Base-by-base conservation (phyloP, 129 eudicot genomes). In the Cynara cardunculus region DNA sequence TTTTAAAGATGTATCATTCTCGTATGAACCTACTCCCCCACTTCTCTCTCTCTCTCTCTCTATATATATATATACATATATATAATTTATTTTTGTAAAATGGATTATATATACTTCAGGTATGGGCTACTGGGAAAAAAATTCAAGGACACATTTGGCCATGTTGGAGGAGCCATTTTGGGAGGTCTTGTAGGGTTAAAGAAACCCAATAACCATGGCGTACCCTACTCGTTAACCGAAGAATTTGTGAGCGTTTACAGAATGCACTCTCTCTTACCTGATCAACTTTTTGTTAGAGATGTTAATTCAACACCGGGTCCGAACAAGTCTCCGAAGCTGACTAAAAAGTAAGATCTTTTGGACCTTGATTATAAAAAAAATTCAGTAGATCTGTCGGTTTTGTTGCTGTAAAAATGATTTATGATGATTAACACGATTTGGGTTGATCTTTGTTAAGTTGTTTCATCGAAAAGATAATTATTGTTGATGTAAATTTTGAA, bases 161-260 rank as follows among this genome's bases (percentile, higher is more conserved):
- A 86, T 28, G 74, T 73, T 68, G 89, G 89, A 41, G 94, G 86
- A 62, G 69, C 82, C 49, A 22, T 82, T 1, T 46, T 87, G 41
- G 84, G 94, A 75, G 94, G 94, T 24, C 59, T 90, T 28, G 89
- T 88, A 73, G 95, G 95, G 28, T 44, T 75, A 49, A 84, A 78
- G 68, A 84, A 86, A 53, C 90, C 95, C 11, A 78, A 88, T 22
- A 87, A 88, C 73, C 88, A 88, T 66, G 95, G 92, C 11, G 92
- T 90, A 56, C 86, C 95, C 34, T 90, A 90, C 81, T 90, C 95
- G 0, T 80, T 90, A 74, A 90, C 95, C 0, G 95, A 90, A 67
- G 92, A 90, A 72, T 88, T 90, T 56, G 89, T 84, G 39, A 80
- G 86, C 41, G 95, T 90, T 75, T 90, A 90, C 37, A 68, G 96